These are phyloP conservation scores for Pseudogymnoascus verrucosus DNA, from an alignment of 2,329 filamentous ascomycete species.

Conservation along the genomic window DNA sequence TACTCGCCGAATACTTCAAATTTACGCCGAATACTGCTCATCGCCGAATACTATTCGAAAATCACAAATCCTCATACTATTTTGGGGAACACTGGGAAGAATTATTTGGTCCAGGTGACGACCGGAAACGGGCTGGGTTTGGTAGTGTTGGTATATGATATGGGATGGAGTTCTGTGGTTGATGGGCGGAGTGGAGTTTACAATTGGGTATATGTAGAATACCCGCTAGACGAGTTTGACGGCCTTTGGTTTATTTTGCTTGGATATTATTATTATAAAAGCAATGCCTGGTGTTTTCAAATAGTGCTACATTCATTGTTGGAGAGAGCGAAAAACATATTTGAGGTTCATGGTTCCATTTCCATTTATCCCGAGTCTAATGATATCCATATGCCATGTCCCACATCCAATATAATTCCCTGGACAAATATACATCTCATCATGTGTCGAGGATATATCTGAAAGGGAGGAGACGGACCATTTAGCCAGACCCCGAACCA, in stretches of 20 bases:
- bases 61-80: no score
- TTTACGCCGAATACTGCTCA: no score
- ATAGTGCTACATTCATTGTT: background rate
- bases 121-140: background rate
- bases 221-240: background rate
- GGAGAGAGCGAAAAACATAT: background rate
- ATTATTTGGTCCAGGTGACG: background rate
- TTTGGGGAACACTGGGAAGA: no score
- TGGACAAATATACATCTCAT: background rate
- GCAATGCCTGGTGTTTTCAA: background rate
- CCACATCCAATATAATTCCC: background rate
- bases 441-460: background rate
- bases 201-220: background rate
- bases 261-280: background rate
- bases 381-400: background rate
- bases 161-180: background rate
- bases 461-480: background rate
- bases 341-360: background rate
- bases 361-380: background rate
- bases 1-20: no score
- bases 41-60: no score
- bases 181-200: background rate
- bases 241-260: background rate
- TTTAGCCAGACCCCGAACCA: background rate
- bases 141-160: background rate